Conservation (phyloP, 2,329 filamentous ascomycete genomes). For the Aspergillus floridensis region DNA sequence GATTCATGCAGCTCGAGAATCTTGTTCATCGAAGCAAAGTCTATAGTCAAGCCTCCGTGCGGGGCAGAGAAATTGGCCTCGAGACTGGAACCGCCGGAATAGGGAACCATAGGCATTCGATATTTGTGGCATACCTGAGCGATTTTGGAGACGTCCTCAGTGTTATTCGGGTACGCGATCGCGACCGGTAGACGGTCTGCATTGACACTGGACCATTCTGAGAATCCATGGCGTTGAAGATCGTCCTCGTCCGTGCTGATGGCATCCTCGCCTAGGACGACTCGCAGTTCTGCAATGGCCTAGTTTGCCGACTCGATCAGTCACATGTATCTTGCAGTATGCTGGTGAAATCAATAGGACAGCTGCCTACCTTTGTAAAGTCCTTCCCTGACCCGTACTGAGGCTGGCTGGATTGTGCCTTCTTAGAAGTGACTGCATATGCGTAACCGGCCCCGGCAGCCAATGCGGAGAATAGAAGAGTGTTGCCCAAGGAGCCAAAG, state of each 20-base stretch:
- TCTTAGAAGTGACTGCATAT: slow-evolving; percentile 44
- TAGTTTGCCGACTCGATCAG: slow-evolving; percentile 26
- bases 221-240: slow-evolving; percentile 63
- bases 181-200: slow-evolving; percentile 62
- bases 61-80: slow-evolving; percentile 90
- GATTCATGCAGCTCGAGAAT: slow-evolving; percentile 76
- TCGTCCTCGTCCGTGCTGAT: slow-evolving; percentile 65
- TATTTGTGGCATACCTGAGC: slow-evolving; percentile 73
- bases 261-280: slow-evolving; percentile 55
- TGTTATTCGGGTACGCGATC: slow-evolving; percentile 62
- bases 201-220: slow-evolving; percentile 70
- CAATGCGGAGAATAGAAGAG: slow-evolving; percentile 49
- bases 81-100: slow-evolving; percentile 79
- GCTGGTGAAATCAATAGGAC: not conserved
- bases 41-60: slow-evolving; percentile 81
- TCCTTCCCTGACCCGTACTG: slow-evolving; percentile 40
- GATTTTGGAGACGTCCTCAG: slow-evolving; percentile 63
- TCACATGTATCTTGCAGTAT: not conserved
- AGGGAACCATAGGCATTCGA: slow-evolving; percentile 79
- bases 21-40: slow-evolving; percentile 84
- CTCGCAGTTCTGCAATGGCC: slow-evolving; percentile 57
- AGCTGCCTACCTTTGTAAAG: slow-evolving; percentile 37
- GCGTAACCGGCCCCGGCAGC: slow-evolving; percentile 54
- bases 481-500: slow-evolving; percentile 49
- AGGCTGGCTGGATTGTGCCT: slow-evolving; percentile 24